These are phyloP conservation scores for Cubamyces lactineus DNA, from an alignment of 768 basidiomycete genomes.

Conservation along the genomic window DNA sequence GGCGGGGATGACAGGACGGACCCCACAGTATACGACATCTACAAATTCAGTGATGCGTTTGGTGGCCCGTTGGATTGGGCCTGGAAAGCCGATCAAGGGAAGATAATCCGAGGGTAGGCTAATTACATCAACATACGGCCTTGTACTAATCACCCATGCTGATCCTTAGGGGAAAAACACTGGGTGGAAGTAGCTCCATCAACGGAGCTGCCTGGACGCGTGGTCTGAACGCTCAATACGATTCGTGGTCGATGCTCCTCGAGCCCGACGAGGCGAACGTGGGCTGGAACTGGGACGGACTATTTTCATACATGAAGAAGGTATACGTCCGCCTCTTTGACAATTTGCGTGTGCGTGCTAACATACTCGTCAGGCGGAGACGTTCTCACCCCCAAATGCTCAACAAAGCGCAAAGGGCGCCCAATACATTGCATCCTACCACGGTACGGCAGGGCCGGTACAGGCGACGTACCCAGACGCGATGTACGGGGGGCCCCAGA, in stretches of 20 bases:
- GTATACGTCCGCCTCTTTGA: not conserved
- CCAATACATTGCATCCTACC: conserved; percentile 46
- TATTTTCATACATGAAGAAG: conserved; percentile 39
- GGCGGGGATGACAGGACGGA: conserved; percentile 51
- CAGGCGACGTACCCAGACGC: conserved; percentile 53
- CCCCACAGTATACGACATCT: conserved; percentile 49
- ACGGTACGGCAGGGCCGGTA: conserved; percentile 56
- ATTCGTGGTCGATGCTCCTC: conserved; percentile 33
- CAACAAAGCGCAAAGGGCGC: conserved; percentile 51
- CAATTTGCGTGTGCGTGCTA: not conserved
- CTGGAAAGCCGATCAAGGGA: conserved; percentile 30
- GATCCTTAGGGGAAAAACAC: conserved; percentile 47
- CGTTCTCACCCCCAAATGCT: conserved; percentile 50
- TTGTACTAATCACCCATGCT: not conserved
- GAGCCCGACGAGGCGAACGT: conserved; percentile 30
- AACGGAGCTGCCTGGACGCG: conserved; percentile 35
- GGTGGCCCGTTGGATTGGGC: conserved; percentile 44
- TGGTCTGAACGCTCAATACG: conserved; percentile 31
- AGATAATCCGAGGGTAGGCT: conserved; percentile 37
- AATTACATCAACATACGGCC: not conserved
- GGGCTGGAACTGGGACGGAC: conserved; percentile 37
- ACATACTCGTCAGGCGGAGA: conserved; percentile 42
- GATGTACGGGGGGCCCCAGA: conserved; percentile 49
- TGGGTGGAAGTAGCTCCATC: conserved; percentile 38
- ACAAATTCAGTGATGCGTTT: conserved; percentile 47